Base-by-base conservation (phyloP, 2,329 filamentous ascomycete genomes). In the Epichloe sibirici region DNA sequence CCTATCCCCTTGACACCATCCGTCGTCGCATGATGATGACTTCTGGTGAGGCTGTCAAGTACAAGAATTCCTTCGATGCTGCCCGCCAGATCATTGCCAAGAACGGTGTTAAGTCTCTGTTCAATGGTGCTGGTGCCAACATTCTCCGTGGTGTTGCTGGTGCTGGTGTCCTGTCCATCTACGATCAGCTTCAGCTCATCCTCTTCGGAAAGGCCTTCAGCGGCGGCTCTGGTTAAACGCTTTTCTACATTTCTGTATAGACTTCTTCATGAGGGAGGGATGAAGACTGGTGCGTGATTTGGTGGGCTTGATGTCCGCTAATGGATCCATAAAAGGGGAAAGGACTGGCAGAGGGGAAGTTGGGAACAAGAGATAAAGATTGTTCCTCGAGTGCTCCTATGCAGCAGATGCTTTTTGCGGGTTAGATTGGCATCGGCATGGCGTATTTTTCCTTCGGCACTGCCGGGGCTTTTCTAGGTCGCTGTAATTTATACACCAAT, bases 21-120 rank as follows among this genome's bases (percentile, higher is more conserved):
- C 93, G 93, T 84, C 90, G 93, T 85, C 93, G 93, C 81, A 98
- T 98, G 93, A 98, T 98, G 93, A 98, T 98, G 93, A 98, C 93
- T 69, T 85, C 79, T 62, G 81, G 82, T 77, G 79, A 94, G 88
- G 93, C 93, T 81, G 93, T 98, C 85, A 98, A 98, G 88, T 98
- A 98, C 89, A 89, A 86, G 76, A 88, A 84, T 73, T 95, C 93
- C 65, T 68, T 97, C 68, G 93, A 98, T 77, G 93, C 93, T 71
- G 90, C 84, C 76, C 82, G 81, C 76, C 89, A 97, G 85, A 98
- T 98, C 72, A 74, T 97, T 70, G 90, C 90, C 79, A 88, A 88
- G 79, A 93, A 97, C 83, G 93, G 93, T 83, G 79, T 94, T 77
- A 88, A 83, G 80, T 98, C 93, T 69, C 91, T 98, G 77, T 98